Evolutionary conservation across 164 flowering plant species (phyloP), one percentile per base, ranked within the genome.

Genomic region (Berberis vulgaris): DNA sequence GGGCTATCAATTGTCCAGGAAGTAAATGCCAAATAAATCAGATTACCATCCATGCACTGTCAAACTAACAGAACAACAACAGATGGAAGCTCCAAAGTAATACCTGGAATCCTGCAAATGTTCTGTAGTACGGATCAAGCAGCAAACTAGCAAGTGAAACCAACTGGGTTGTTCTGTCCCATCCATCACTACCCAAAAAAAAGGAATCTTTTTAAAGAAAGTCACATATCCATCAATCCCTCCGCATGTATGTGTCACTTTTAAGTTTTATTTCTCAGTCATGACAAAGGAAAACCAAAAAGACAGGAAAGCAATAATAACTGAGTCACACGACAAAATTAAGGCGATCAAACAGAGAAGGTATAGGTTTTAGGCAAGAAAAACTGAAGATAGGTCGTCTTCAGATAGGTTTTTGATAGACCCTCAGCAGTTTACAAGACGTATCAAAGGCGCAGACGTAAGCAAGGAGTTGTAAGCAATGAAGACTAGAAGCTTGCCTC

Each of bases 131-230:
- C 59, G 99, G 98, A 82, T 95, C 99, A 71, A 95, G 97, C 80
- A 95, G 65, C 78, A 95, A 77, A 72, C 85, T 83, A 67, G 99
- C 96, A 73, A 95, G 91, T 44, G 99, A 80, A 62, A 95, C 88
- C 80, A 95, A 72, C 72, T 95, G 99, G 64, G 90, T 81, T 66
- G 99, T 95, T 77, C 99, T 82, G 69, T 95, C 99, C 99, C 99
- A 95, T 64, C 99, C 99, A 82, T 95, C 99, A 82, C 99, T 95
- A 65, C 62, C 73, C 43, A 79, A 66, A 60, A 64, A 64, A 41
- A 41, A 63, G 9, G 49, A 2, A 13, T 45, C 4, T 41, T 42
- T 7, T 12, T 41, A 11, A 26, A 52, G n/a, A 4, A 12, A 7
- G n/a, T 2, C 49, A 46, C 8, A 5, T 46, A 5, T 46, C 8